Evolutionary conservation across 305 asterid genomes (phyloP), one percentile per base, ranked within the genome.

Genomic region (Fraxinus ornus): DNA sequence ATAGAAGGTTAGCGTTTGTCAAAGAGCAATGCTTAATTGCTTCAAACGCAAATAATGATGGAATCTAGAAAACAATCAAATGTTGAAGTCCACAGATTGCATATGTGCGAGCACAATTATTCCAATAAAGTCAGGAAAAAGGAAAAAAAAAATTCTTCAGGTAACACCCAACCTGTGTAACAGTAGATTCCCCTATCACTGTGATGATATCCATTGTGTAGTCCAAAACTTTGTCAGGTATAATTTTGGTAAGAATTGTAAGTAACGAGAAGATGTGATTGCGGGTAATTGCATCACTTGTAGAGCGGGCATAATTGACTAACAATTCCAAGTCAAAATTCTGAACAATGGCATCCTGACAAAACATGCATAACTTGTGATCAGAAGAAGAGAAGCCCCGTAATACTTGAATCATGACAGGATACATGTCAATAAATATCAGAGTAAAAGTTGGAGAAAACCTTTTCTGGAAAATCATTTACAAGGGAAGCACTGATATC

Each of bases 261-360:
- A 96, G 89, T 85, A 96, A 85, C 17, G 97, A 92, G 86, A 96
- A 89, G n/a, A 89, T 90, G 62, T 92, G 95, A 83, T 96, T 94
- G 84, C 97, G 91, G 80, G 97, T 93, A 79, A 88, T 81, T 5
- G 90, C 87, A 81, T 92, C 91, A 49, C 83, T 85, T 78, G 98
- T 86, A 52, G 89, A 84, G 78, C 94, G 95, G 85, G 93, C 98
- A 90, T 94, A 94, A 60, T 85, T 91, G 80, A 91, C 88, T 80
- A 94, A 83, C 77, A 93, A 89, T 77, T 81, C 94, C 89, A 96
- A 24, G 85, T 95, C 93, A 85, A 89, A 60, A 83, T 83, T 79
- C 66, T 78, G 72, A 52, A 72, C 26, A 24, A 83, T 77, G 71
- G 62, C 79, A 84, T 86, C 94, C 99, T 95, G 92, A 75, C 78